Conservation (phyloP, 2,329 filamentous ascomycete species). For the Aspergillus alliaceus region DNA sequence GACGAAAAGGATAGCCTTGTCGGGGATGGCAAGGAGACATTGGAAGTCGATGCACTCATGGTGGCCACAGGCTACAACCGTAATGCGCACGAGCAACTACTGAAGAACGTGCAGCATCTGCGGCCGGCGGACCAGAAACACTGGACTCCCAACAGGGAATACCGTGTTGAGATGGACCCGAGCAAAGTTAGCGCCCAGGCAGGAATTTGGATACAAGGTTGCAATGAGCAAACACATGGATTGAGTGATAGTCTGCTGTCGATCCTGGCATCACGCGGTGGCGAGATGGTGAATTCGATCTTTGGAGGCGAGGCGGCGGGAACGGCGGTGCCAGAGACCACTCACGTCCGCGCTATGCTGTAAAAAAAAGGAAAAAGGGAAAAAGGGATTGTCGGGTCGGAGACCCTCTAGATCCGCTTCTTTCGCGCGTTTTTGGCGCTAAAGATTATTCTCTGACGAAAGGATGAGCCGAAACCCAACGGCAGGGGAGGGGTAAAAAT, state of each 20-base stretch:
- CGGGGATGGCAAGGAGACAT: constrained; percentile 53
- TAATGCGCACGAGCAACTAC: constrained; percentile 74
- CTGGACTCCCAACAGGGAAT: constrained; percentile 74
- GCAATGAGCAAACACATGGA: constrained; percentile 88
- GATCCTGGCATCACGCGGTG: constrained; percentile 71
- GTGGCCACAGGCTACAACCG: constrained; percentile 85
- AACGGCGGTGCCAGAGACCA: constrained; percentile 33
- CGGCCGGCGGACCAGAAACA: constrained; percentile 59
- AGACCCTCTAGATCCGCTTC: constrained; percentile 3
- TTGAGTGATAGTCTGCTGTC: constrained; percentile 81
- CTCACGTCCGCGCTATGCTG: constrained; percentile 33
- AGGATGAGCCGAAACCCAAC: background rate
- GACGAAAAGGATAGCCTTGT: constrained; percentile 31
- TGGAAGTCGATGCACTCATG: constrained; percentile 79
- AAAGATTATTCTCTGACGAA: background rate
- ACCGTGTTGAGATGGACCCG: constrained; percentile 70
- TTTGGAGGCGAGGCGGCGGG: constrained; percentile 53
- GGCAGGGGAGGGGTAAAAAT: background rate
- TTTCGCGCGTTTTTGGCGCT: constrained; percentile 9
- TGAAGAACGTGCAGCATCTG: constrained; percentile 65
- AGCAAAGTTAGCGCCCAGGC: constrained; percentile 69
- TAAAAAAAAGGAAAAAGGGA: constrained; percentile 14
- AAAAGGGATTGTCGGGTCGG: background rate
- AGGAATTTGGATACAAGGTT: constrained; percentile 90
- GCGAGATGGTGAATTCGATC: constrained; percentile 74